These are phyloP conservation scores for Mycena epipterygia DNA, from an alignment of 768 basidiomycete genomes.

Conservation along the genomic window DNA sequence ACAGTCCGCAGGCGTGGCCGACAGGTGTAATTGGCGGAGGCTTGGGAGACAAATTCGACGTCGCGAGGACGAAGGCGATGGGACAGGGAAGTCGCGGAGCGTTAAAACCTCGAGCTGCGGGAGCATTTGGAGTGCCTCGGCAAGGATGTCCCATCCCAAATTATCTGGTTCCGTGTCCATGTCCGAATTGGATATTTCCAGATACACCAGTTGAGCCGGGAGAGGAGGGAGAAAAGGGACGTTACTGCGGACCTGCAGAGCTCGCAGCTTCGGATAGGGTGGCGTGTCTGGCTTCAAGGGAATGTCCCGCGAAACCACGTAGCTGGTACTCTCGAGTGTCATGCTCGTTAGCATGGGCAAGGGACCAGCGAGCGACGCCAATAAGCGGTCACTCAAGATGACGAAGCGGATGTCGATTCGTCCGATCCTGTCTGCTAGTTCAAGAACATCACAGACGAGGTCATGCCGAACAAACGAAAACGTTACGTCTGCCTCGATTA, in stretches of 20 bases:
- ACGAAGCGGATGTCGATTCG: slow-evolving; percentile 10
- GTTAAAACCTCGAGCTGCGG: slow-evolving; percentile 7
- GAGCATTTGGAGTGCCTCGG: slow-evolving; percentile 11
- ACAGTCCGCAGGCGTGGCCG: neutral
- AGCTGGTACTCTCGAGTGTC: neutral
- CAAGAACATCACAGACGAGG: slow-evolving; percentile 2
- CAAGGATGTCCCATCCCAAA: slow-evolving; percentile 9
- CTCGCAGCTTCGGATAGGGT: slow-evolving; percentile 24
- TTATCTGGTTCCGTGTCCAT: neutral
- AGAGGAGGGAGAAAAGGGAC: neutral
- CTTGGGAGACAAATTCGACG: slow-evolving; percentile 3
- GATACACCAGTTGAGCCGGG: slow-evolving; percentile 7
- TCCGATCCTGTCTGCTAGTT: slow-evolving; percentile 1
- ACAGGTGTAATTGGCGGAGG: slow-evolving; percentile 1
- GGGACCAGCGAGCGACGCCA: neutral
- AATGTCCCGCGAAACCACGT: neutral
- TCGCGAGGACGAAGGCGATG: neutral
- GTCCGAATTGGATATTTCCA: neutral
- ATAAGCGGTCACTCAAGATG: neutral
- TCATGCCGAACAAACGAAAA: neutral
- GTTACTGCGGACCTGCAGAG: neutral
- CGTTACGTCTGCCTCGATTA: slow-evolving; percentile 10
- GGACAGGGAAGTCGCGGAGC: slow-evolving; percentile 14
- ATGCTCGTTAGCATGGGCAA: slow-evolving; percentile 23
- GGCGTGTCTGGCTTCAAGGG: neutral